Evolutionary conservation across 164 flowering plant genomes (phyloP), one percentile per base, ranked within the genome.

Genomic region (Stephania cephalantha): DNA sequence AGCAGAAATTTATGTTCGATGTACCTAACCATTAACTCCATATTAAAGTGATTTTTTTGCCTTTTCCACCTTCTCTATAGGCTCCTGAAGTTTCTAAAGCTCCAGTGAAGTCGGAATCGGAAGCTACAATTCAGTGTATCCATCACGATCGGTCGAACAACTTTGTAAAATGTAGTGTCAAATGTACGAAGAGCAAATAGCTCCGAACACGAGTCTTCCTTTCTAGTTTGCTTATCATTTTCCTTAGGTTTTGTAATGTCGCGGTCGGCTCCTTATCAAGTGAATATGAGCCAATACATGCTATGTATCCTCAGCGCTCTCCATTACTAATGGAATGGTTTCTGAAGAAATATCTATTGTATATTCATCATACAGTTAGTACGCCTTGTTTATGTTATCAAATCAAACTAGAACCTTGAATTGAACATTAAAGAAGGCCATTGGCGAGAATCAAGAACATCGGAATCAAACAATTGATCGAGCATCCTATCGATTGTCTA

Each of bases 61-160:
- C 18, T 58, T 58, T 35, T 63, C 29, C 25, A 4, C 15, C 58
- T 68, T 52, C 20, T n/a, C 12, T 66, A 75, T 83, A 84, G 88
- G 85, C 67, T 82, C 65, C 48, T 76, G 75, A 84, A 77, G 82
- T 76, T 76, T 76, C 81, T 83, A 48, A 83, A 78, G 78, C 77
- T 86, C 46, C 77, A 83, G 7, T 81, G 80, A 72, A 71, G 48
- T 46, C 11, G 35, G 42, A 76, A 76, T 58, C 65, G 9, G 30
- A 46, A 44, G 30, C 68, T 31, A 31, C 11, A 71, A 71, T 1
- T 22, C 0, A 52, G 20, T 10, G 35, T 2, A 35, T 35, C 42
- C 42, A 35, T 35, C 42, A 35, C 4, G 29, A 31, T 17, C 44
- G 9, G 35, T 25, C 15, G 10, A 30, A 61, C 5, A 67, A 17